Evolutionary conservation across 495 filamentous ascomycete genomes (phyloP), one percentile per base, ranked within the genome.

Genomic region (Xylaria palmicola): DNA sequence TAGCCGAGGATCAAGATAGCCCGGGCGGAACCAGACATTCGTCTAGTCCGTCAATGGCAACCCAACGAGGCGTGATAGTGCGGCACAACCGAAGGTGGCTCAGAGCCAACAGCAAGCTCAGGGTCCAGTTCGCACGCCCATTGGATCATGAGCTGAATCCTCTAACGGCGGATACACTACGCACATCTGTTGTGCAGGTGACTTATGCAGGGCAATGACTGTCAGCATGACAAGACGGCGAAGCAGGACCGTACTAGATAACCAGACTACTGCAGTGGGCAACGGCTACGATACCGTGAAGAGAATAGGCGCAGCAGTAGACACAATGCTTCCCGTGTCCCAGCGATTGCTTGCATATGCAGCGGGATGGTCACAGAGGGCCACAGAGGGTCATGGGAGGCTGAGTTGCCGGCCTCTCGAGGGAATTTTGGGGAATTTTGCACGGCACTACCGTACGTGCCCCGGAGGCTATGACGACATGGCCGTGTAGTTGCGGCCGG

Each of bases 271-370:
- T 44, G 54, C 37, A 44, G 9, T 32, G 30, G 27, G 34, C 7
- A 26, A 40, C 36, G 27, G 36, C 40, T 34, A 30, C 41, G 55
- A 58, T 58, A 48, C 55, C 54, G 17, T 7, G 39, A 54, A 43
- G 30, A 48, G 55, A 30, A 36, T 49, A 49, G 45, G 41, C 29
- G 49, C 29, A 39, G 27, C 19, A 39, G 24, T 15, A 22, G 37
- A 27, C 55, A 48, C 37, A 24, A 43, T 13, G 53, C 24, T 56
- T 56, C 39, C 53, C 53, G 53, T 44, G n/a, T 56, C 45, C 41
- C 44, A 59, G 36, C 56, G 53, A 60, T 60, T 52, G 48, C 47
- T 51, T 60, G 57, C 57, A 60, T 60, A 43, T 60, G 48, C 48
- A 53, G 32, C 58, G 29, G 36, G 10, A 39, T 53, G 29, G 57